Evolutionary conservation across 2,329 filamentous ascomycete species (phyloP), one percentile per base, ranked within the genome.

Genomic region (Cercospora sp.): DNA sequence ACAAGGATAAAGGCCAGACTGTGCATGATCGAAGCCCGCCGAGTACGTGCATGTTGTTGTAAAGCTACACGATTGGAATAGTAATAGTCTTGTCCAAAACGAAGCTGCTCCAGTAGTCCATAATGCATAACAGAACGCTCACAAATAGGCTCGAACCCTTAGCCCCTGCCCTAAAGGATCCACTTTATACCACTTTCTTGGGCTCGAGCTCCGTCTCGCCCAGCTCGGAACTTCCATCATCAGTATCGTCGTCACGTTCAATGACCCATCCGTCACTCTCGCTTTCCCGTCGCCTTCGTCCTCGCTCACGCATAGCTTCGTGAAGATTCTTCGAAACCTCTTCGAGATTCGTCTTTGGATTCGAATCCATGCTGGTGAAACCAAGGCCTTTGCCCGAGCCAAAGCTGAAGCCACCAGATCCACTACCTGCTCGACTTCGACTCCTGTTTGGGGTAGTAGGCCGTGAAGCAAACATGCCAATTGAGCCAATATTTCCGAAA

Each of bases 401-500:
- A 45, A 74, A 70, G 26, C 72, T 71, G 13, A 74, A 69, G 16
- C 65, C 69, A 5, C 68, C 73, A n/a, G 69, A 66, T 40, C 62
- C 62, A 57, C 77, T 87, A 2, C 53, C 53, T 70, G 89, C 92
- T 61, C 90, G 86, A 74, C 89, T 91, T 28, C 91, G 85, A 72
- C 87, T 90, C 66, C 89, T 86, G 62, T 87, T 90, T n/a, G 93
- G 89, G 62, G 91, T 96, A n/a, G 90, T 86, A 4, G 94, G 93
- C 32, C 92, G 86, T 16, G 92, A 95, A 2, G 94, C 93, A 82
- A 98, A 99, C 81, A 99, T 90, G 69, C 91, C 92, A 72, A 97
- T 90, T 60, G 87, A 89, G 12, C 92, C 91, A 71, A 98, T 90
- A 79, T 98, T 94, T 80, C 90, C 90, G 82, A 97, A 97, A 0